Conservation (phyloP, 2,329 filamentous ascomycete species). For the Cladorrhinum sp. region DNA sequence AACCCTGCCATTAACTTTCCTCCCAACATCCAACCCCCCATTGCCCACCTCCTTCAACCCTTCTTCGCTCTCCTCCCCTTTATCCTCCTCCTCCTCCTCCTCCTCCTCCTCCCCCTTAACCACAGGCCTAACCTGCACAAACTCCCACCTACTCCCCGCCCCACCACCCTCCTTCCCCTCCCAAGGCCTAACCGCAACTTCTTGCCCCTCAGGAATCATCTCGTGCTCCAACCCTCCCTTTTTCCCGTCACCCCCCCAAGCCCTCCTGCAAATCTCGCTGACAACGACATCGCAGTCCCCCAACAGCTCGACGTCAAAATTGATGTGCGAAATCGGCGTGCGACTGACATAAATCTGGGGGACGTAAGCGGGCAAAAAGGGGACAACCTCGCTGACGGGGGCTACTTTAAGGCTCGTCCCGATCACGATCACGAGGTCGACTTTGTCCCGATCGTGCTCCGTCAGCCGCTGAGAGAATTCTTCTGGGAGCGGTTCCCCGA, state of each 20-base stretch:
- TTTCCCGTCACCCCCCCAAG: conserved; percentile 85
- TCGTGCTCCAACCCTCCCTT: conserved; percentile 61
- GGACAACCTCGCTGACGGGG: conserved; percentile 87
- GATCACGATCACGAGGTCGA: conserved; percentile 91
- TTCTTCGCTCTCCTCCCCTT: background rate
- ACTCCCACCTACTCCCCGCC: conserved; percentile 36
- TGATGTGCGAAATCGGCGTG: conserved; percentile 80
- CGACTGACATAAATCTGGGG: conserved; percentile 90
- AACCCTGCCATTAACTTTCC: background rate
- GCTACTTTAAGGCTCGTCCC: conserved; percentile 95
- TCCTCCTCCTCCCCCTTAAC: background rate
- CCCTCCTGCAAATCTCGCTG: conserved; percentile 75
- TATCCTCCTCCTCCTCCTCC: background rate
- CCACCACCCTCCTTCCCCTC: conserved; percentile 38
- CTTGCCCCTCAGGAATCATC: conserved; percentile 71
- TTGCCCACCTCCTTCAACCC: background rate
- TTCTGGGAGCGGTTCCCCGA: conserved; percentile 84
- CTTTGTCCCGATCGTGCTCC: conserved; percentile 73
- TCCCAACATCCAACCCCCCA: background rate
- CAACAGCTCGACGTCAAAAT: conserved; percentile 95
- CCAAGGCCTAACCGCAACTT: conserved; percentile 52
- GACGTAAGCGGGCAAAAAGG: conserved; percentile 71
- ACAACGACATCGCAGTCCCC: conserved; percentile 93
- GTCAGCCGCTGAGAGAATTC: conserved; percentile 78
- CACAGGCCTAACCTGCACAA: conserved; percentile 31